Evolutionary conservation across 176 grass and related monocot species (phyloP).

Genomic region (Tuctoria greenei): DNA sequence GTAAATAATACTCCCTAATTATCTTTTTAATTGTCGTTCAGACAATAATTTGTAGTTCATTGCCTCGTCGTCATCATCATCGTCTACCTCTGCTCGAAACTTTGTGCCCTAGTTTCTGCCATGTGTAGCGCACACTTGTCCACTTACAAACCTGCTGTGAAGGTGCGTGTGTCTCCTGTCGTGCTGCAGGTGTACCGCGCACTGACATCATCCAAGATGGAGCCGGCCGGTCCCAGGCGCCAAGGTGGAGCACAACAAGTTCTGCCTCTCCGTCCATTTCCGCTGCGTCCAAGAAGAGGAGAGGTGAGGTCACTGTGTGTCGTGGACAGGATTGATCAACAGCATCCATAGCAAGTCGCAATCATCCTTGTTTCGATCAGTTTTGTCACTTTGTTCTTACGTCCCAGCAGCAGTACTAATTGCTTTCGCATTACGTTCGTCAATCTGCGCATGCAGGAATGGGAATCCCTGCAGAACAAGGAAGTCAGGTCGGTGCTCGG

Average conservation of each 20-base stretch:
- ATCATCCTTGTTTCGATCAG: neutral
- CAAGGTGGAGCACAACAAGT: slow-evolving; percentile 85
- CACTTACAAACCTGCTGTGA: neutral
- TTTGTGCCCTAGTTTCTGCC: neutral
- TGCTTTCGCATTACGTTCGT: neutral
- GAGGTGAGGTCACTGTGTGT: slow-evolving; percentile 33
- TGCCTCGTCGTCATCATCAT: too few species aligned
- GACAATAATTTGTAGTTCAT: too few species aligned
- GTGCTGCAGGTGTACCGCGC: slow-evolving; percentile 45
- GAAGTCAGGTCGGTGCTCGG: slow-evolving; percentile 62
- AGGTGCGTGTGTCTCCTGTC: neutral
- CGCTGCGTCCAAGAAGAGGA: slow-evolving; percentile 73
- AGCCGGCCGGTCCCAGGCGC: slow-evolving; percentile 49
- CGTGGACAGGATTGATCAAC: neutral
- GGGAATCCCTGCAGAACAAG: slow-evolving; percentile 46
- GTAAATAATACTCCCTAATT: too few species aligned
- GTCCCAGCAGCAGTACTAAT: neutral
- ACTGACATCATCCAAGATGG: slow-evolving; percentile 53
- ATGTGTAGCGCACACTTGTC: neutral
- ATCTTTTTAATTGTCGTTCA: too few species aligned
- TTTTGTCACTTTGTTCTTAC: neutral
- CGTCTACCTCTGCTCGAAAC: neutral
- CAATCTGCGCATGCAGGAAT: slow-evolving; percentile 42
- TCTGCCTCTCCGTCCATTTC: slow-evolving; percentile 86
- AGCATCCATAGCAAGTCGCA: neutral